Evolutionary conservation across 2,329 filamentous ascomycete genomes (phyloP).

Genomic region (Gyromitra esculenta): DNA sequence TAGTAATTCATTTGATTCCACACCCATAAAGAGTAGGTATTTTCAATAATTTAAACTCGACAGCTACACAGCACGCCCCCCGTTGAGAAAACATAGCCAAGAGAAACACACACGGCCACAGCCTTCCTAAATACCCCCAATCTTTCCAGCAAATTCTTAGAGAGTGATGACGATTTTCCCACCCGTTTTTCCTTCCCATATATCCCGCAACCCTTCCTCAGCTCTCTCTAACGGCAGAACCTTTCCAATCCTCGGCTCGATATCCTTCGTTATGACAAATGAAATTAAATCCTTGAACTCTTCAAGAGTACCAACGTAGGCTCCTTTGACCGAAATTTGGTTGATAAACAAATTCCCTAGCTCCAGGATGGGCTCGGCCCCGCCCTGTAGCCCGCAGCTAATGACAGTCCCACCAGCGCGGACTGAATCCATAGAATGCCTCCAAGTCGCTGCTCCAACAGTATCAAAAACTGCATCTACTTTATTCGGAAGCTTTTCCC

Average conservation of each 20-base stretch:
- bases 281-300: constrained; percentile 23
- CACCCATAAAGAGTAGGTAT: background rate
- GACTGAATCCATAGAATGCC: constrained; percentile 15
- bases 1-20: no score
- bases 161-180: constrained; percentile 16
- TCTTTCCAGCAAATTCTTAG: background rate
- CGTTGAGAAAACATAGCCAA: no score
- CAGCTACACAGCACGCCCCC: no score
- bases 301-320: constrained; percentile 19
- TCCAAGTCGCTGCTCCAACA: constrained; percentile 13
- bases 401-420: constrained; percentile 12
- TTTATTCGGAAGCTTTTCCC: constrained; percentile 7
- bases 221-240: constrained; percentile 13
- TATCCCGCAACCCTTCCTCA: constrained; percentile 14
- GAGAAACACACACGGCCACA: background rate
- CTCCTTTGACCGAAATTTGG: constrained; percentile 7
- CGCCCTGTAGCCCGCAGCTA: constrained; percentile 12
- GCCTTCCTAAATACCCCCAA: background rate
- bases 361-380: background rate
- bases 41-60: background rate
- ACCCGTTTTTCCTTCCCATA: constrained; percentile 1
- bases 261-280: constrained; percentile 13
- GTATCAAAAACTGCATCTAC: constrained; percentile 20
- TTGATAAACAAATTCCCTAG: constrained; percentile 1
- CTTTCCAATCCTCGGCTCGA: constrained; percentile 17